Conservation (phyloP, 148 eudicot species). For the Silene uniflora region DNA sequence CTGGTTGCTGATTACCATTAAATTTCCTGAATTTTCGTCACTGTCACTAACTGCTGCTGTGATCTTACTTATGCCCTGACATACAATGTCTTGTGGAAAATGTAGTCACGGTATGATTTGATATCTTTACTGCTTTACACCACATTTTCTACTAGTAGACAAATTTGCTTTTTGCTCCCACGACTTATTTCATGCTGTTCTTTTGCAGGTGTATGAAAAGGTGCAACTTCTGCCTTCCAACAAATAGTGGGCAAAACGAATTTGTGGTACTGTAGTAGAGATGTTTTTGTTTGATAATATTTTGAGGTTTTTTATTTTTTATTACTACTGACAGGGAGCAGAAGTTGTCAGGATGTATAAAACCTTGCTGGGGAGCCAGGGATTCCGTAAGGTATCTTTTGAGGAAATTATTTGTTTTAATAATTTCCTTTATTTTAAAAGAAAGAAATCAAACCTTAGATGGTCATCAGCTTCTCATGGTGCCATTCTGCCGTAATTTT, state of each 20-base stretch:
- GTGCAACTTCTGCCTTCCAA: conserved; percentile 29
- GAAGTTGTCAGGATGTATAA: conserved; percentile 99
- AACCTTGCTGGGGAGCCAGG: conserved; percentile 79
- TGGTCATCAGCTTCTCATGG: neutral
- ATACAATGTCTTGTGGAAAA: conserved; percentile 17
- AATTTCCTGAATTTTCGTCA: neutral
- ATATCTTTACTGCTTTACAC: conserved; percentile 6
- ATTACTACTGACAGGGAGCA: conserved; percentile 59
- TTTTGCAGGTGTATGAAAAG: conserved; percentile 85
- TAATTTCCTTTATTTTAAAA: too few relatives aligned
- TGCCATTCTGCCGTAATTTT: neutral
- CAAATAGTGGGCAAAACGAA: neutral
- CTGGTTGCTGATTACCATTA: neutral
- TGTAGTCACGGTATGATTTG: conserved; percentile 79
- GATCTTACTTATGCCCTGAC: conserved; percentile 30
- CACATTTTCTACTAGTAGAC: neutral
- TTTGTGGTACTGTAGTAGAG: neutral
- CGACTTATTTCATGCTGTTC: conserved; percentile 20
- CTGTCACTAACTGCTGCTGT: conserved; percentile 14
- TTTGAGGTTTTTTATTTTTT: conserved; percentile 1
- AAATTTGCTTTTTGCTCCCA: neutral
- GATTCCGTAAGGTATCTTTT: conserved; percentile 70
- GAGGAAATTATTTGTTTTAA: neutral
- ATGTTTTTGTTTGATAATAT: neutral
- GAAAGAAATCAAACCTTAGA: neutral